These are phyloP conservation scores for Sextonia rubra DNA, from an alignment of 164 flowering plant genomes.

Conservation along the genomic window DNA sequence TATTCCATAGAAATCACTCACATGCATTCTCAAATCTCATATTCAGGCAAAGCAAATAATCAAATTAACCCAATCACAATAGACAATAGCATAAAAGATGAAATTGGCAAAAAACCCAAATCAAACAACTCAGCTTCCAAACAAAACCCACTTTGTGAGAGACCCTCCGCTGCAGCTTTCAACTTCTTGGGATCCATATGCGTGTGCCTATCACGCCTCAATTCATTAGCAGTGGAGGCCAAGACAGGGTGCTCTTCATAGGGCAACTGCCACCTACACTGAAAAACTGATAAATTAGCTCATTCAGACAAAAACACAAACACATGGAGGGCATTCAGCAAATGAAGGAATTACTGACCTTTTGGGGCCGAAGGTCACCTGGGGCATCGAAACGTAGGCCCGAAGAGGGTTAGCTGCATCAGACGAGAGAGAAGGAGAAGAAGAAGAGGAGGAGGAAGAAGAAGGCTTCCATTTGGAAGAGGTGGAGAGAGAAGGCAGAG, in stretches of 20 bases:
- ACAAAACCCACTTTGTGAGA: conserved; percentile 43
- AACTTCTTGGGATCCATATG: conserved; percentile 56
- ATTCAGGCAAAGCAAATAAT: too few relatives aligned
- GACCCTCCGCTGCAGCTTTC: conserved; percentile 78
- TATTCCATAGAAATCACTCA: too few relatives aligned
- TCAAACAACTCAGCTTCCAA: too few relatives aligned
- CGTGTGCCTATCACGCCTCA: conserved; percentile 49
- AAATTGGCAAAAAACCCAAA: too few relatives aligned
- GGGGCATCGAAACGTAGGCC: conserved; percentile 69
- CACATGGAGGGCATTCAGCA: neutral
- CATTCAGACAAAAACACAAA: too few relatives aligned
- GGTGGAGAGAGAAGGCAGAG: conserved; percentile 34
- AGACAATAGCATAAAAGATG: too few relatives aligned
- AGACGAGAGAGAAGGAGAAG: conserved; percentile 24
- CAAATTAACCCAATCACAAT: too few relatives aligned
- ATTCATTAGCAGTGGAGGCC: conserved; percentile 85
- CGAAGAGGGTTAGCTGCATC: conserved; percentile 70
- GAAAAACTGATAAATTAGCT: neutral
- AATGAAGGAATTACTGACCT: conserved; percentile 18
- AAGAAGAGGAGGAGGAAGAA: conserved; percentile 17
- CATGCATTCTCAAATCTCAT: too few relatives aligned
- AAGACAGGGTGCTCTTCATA: conserved; percentile 28
- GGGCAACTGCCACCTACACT: conserved; percentile 75
- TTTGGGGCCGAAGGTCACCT: conserved; percentile 83
- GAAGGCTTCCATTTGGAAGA: conserved; percentile 49